Percentiles rank a stretch among this genome's conserved stretches.
Evolutionary conservation across 2,329 filamentous ascomycete genomes (phyloP).

Genomic region (Aureobasidium musti): DNA sequence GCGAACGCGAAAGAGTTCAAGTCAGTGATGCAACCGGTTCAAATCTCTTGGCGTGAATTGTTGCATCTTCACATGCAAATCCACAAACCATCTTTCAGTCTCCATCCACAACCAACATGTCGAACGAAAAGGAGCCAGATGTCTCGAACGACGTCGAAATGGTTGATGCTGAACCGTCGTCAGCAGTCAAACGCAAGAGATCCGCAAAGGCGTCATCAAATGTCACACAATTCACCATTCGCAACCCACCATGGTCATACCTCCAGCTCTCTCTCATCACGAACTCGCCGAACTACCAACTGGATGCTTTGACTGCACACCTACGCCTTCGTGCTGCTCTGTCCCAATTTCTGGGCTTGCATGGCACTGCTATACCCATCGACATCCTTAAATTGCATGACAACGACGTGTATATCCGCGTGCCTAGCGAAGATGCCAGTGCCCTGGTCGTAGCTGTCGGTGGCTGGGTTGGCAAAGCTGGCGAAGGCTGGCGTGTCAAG

Average conservation of each 20-base stretch:
- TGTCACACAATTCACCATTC: constrained; percentile 45
- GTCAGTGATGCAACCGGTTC: not conserved
- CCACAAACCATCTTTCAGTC: not conserved
- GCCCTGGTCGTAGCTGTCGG: constrained; percentile 66
- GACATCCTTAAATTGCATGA: constrained; percentile 67
- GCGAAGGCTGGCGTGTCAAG: constrained; percentile 53
- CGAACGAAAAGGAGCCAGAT: not conserved
- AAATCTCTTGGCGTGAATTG: not conserved
- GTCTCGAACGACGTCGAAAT: not conserved
- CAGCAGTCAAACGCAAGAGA: constrained; percentile 31
- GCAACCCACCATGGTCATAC: constrained; percentile 46
- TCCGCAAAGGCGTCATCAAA: constrained; percentile 19
- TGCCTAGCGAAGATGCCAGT: constrained; percentile 62
- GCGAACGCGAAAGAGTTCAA: not conserved
- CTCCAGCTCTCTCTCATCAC: constrained; percentile 45
- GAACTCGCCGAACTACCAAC: constrained; percentile 23
- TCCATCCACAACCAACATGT: not conserved
- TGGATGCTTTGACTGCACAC: constrained; percentile 65
- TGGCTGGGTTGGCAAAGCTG: constrained; percentile 59
- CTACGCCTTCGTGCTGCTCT: constrained; percentile 66
- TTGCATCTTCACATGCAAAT: constrained; percentile 23
- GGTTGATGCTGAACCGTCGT: not conserved
- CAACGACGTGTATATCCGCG: constrained; percentile 62
- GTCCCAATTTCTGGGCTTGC: constrained; percentile 68
- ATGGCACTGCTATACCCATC: constrained; percentile 65